Evolutionary conservation across 768 basidiomycete genomes (phyloP).

Genomic region (Termitomyces sp.): DNA sequence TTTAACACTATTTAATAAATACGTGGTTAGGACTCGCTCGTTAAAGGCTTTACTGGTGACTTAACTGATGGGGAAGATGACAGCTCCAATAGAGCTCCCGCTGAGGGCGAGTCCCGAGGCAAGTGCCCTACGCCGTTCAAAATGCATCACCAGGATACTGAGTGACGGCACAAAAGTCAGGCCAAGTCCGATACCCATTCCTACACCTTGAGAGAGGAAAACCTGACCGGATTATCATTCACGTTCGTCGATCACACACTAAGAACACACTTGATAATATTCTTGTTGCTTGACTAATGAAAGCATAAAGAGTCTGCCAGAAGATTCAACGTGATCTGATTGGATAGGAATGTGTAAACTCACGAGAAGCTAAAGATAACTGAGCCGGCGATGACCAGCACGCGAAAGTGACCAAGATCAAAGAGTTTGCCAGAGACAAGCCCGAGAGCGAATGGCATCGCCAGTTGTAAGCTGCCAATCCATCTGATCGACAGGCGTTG

Average conservation of each 20-base stretch:
- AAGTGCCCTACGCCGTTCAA: constrained; percentile 33
- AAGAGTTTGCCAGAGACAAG: constrained; percentile 20
- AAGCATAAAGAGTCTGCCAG: constrained; percentile 33
- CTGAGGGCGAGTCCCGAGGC: constrained; percentile 43
- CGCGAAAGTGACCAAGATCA: constrained; percentile 19
- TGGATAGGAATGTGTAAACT: neutral
- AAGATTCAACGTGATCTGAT: neutral
- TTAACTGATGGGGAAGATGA: constrained; percentile 31
- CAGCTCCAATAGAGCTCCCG: constrained; percentile 31
- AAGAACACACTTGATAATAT: constrained; percentile 27
- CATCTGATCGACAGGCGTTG: constrained; percentile 11
- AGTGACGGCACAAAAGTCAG: constrained; percentile 38
- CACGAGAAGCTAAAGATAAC: constrained; percentile 19
- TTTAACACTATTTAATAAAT: constrained; percentile 21
- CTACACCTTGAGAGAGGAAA: constrained; percentile 21
- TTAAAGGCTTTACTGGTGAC: neutral
- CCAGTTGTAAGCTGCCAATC: constrained; percentile 23
- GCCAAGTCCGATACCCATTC: constrained; percentile 37
- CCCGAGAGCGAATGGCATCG: constrained; percentile 21
- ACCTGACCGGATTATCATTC: constrained; percentile 12
- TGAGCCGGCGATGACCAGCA: constrained; percentile 13
- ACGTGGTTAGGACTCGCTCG: neutral
- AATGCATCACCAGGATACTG: constrained; percentile 41
- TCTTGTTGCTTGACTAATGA: constrained; percentile 33
- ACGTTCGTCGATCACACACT: neutral